Evolutionary conservation across 495 filamentous ascomycete genomes (phyloP).

Genomic region (Entonaema liquescens): DNA sequence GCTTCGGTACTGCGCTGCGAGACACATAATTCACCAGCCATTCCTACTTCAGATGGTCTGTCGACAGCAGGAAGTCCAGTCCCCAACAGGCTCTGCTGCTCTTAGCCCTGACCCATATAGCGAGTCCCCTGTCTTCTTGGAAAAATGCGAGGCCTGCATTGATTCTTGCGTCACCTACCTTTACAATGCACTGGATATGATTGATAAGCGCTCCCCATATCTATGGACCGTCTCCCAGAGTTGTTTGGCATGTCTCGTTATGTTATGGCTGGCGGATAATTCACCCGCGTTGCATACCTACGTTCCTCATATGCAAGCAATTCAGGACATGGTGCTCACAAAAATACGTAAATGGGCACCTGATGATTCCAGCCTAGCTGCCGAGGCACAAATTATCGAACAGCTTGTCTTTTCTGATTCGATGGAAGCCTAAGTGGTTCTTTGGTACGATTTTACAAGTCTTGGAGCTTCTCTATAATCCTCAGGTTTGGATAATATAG

Average conservation of each 20-base stretch:
- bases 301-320: slow-evolving; percentile 41
- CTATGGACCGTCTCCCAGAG: slow-evolving; percentile 48
- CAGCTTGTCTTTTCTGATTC: slow-evolving; percentile 36
- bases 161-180: slow-evolving; percentile 47
- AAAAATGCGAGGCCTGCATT: slow-evolving; percentile 47
- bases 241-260: slow-evolving; percentile 42
- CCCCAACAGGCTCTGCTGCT: slow-evolving; percentile 36
- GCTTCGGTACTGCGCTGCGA: slow-evolving; percentile 50
- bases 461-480: not conserved
- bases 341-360: slow-evolving; percentile 44
- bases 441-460: not conserved
- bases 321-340: slow-evolving; percentile 41
- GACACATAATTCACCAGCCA: slow-evolving; percentile 49
- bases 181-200: slow-evolving; percentile 44
- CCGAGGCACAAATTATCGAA: slow-evolving; percentile 44
- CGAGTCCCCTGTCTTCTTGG: slow-evolving; percentile 38
- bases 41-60: slow-evolving; percentile 46
- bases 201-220: slow-evolving; percentile 46
- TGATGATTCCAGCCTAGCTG: slow-evolving; percentile 45
- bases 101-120: slow-evolving; percentile 37
- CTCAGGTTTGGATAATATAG: too few relatives aligned
- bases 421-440: slow-evolving; percentile 31
- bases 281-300: slow-evolving; percentile 37
- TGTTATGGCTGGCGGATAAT: slow-evolving; percentile 45
- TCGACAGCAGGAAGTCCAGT: slow-evolving; percentile 37